Percentiles rank a stretch among this genome's conserved stretches.
Conservation (phyloP, 805 yeast genomes). For the Ogataea angusta region DNA sequence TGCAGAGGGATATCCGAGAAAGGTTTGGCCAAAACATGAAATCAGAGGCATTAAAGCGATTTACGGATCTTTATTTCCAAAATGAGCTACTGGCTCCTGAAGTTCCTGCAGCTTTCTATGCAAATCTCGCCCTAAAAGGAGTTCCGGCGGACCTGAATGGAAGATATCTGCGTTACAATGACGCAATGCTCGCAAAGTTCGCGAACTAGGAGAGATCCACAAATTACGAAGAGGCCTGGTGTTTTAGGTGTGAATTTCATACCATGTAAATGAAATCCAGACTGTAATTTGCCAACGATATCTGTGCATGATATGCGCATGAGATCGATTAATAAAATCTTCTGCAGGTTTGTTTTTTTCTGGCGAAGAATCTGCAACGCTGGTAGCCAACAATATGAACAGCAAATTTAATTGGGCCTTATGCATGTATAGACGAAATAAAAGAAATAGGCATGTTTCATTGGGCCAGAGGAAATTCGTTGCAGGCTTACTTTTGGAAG, state of each 20-base stretch:
- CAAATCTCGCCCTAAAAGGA: slow-evolving; percentile 61
- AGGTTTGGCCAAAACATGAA: slow-evolving; percentile 59
- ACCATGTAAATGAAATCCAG: neutral
- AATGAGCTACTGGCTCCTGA: slow-evolving; percentile 61
- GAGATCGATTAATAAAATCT: neutral
- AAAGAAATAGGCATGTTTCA: neutral
- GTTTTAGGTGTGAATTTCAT: neutral
- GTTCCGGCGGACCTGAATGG: slow-evolving; percentile 62
- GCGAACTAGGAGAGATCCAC: neutral
- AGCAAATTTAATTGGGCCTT: neutral
- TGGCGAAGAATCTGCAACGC: neutral
- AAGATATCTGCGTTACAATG: slow-evolving; percentile 59
- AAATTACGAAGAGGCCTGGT: neutral
- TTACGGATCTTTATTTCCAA: slow-evolving; percentile 57
- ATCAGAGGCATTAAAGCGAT: slow-evolving; percentile 53
- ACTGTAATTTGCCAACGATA: neutral
- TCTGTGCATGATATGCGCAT: neutral
- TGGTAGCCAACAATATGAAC: neutral
- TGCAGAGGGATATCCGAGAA: slow-evolving; percentile 81
- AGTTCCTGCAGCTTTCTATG: slow-evolving; percentile 70
- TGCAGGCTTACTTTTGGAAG: neutral
- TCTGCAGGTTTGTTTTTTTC: neutral
- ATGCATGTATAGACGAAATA: neutral
- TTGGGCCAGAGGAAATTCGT: neutral
- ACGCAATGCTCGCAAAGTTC: slow-evolving; percentile 26